Base-by-base conservation (phyloP, 2,329 filamentous ascomycete genomes). In the Penicillium sp. region DNA sequence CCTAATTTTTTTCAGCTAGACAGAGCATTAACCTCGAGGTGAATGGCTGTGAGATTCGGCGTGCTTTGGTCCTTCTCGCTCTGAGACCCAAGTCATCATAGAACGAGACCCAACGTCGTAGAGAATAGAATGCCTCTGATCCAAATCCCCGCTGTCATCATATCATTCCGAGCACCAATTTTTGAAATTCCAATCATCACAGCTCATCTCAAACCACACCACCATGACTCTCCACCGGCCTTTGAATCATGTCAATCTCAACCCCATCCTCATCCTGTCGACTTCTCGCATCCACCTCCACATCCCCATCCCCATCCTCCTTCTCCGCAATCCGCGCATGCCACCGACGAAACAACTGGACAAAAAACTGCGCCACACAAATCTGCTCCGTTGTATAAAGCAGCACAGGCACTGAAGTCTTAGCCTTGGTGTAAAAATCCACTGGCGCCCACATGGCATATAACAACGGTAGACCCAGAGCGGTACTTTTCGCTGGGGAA, bases 401-500 rank as follows among this genome's bases (percentile, higher is more conserved):
- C 61, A 79, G 56, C 12, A 78, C 75, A 4, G 76, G 75, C 10
- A 79, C 73, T 1, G 76, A 78, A 2, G 74, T 76, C 56, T 75
- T 78, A 2, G 76, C 74, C 61, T 77, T 76, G 28, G 70, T 66
- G 35, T 69, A 75, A 5, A 78, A 62, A 56, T 76, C 73, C 30
- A 77, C 57, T 1, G 70, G 70, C 4, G 67, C 58, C 71, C 75
- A 92, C 85, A 92, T 91, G 61, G 89, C 85, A 35, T 86, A 85
- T 55, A 86, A 83, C 30, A 92, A 73, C 0, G 89, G 89, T 8
- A 92, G 89, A 0, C 89, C 89, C 60, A 92, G 80, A 2, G 86
- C 88, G 1, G 89, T 88, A 2, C 89, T 91, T 76, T 92, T 92
- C 15, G 89, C 89, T 0, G 89, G 88, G 28, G 87, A 88, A 69